Percentiles rank a stretch among this genome's conserved stretches.
phyloP scores from a whole-genome alignment of 1,284 basidiomycete genomes.

The Ustilago crameri region DNA sequence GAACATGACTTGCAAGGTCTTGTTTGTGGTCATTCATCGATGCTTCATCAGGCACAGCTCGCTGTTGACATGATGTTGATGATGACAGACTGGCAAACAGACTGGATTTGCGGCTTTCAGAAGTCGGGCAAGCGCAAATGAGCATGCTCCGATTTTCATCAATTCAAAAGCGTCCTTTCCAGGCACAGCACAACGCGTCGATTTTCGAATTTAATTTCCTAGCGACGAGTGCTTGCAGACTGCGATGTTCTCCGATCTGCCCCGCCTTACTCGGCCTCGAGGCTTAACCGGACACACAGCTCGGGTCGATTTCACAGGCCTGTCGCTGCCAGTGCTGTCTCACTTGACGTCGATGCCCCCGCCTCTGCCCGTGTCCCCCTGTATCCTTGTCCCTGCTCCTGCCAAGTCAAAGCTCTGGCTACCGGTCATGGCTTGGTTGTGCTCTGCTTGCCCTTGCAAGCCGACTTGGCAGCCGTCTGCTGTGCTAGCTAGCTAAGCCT shows the following conservation, averaged over 20 bases:
- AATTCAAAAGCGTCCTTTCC: too few species aligned
- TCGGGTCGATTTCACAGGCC: slow-evolving; percentile 9
- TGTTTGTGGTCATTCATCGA: too few species aligned
- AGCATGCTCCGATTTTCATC: background rate
- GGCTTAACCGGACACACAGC: background rate
- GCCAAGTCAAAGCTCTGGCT: background rate
- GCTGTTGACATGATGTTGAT: too few species aligned
- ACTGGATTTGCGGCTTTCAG: too few species aligned
- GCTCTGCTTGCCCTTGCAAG: too few species aligned
- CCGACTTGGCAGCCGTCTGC: too few species aligned
- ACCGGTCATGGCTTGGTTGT: background rate
- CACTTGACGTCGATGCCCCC: background rate
- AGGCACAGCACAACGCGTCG: background rate
- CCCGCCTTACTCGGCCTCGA: slow-evolving; percentile 2
- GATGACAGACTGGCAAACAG: too few species aligned
- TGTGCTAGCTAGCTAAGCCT: background rate
- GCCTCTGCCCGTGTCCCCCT: background rate
- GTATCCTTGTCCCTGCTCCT: background rate
- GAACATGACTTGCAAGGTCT: too few species aligned
- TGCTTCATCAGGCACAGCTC: too few species aligned
- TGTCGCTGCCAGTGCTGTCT: background rate
- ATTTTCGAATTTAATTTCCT: background rate
- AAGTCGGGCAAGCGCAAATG: too few species aligned
- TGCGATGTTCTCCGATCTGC: slow-evolving; percentile 26
- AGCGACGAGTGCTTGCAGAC: slow-evolving; percentile 1